phyloP scores from a whole-genome alignment of 2,329 filamentous ascomycete genomes.

The Acephala macrosclerotiorum region DNA sequence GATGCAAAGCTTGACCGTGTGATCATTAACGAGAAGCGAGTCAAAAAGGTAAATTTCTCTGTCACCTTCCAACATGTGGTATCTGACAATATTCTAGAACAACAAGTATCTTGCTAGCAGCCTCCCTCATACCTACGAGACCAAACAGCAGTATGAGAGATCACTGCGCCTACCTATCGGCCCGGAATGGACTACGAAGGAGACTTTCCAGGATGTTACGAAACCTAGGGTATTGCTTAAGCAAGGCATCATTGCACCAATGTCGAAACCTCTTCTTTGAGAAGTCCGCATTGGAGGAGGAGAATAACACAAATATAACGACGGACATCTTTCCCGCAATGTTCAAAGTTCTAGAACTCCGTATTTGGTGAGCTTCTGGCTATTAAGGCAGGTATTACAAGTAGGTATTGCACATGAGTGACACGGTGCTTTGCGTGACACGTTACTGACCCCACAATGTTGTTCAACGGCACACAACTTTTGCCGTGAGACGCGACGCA shows the following conservation, averaged over 20 bases:
- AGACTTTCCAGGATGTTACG: slow-evolving; percentile 86
- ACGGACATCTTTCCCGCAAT: neutral
- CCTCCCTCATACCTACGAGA: slow-evolving; percentile 91
- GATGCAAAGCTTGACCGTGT: slow-evolving; percentile 84
- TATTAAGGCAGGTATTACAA: neutral
- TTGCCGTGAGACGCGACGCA: neutral
- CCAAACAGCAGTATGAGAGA: slow-evolving; percentile 86
- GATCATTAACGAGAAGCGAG: slow-evolving; percentile 89
- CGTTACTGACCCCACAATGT: slow-evolving; percentile 9
- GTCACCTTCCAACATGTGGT: neutral
- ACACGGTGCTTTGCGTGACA: neutral
- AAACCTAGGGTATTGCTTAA: slow-evolving; percentile 92
- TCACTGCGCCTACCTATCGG: slow-evolving; percentile 87
- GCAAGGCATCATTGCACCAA: slow-evolving; percentile 86
- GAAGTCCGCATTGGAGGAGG: slow-evolving; percentile 12
- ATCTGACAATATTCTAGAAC: slow-evolving; percentile 61
- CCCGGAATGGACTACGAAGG: slow-evolving; percentile 96
- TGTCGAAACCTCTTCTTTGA: slow-evolving; percentile 74
- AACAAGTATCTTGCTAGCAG: slow-evolving; percentile 84
- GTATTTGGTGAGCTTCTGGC: neutral
- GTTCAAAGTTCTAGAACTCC: neutral
- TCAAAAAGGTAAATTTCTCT: slow-evolving; percentile 74
- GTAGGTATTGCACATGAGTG: neutral
- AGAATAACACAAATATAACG: neutral
- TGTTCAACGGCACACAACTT: neutral